Evolutionary conservation across 805 yeast species (phyloP), one percentile per base, ranked within the genome.

Genomic region (Starmerella stigmatis): DNA sequence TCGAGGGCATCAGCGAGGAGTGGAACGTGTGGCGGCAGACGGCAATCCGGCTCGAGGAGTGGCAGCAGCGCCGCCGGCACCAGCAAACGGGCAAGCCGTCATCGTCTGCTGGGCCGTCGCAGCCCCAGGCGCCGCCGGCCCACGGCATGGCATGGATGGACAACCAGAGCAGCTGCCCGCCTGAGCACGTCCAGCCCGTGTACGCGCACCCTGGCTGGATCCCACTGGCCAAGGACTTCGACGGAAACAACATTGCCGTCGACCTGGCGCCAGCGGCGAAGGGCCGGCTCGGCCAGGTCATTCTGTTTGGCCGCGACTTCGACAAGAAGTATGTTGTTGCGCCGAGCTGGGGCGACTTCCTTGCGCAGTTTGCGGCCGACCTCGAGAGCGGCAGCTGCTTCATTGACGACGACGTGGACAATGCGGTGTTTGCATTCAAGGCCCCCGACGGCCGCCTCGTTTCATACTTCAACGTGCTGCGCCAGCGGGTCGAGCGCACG

Each of bases 141-240:
- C 12, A 12, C 22, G 19, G 25, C 10, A 26, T 43, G 16, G 59
- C 60, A 21, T 63, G 64, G 64, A 45, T 64, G 54, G 63, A 78
- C 32, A 61, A 64, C 60, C 80, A 81, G 64, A 71, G 71, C 47
- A 79, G 92, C 0, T 70, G 85, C 13, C 98, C 98, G 8, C 82
- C 82, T 16, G 79, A 78, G 5, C 67, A 78, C 11, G 69, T 86
- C 36, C 82, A 83, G 60, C 72, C 74, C 8, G 76, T 78, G 6
- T 92, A 86, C 63, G 89, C 95, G n/a, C 85, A 85, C 62, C 78
- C 85, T 4, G 76, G 74, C 57, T 89, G 98, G 98, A 78, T 89
- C 48, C 97, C 98, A 3, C 64, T 89, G 43, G 76, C 84, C 30
- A 85, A 89, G 40, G 98, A 89, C 62, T 78, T 75, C 44, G 80